phyloP scores from a whole-genome alignment of 163 green algal species.

The Volvox carteri region DNA sequence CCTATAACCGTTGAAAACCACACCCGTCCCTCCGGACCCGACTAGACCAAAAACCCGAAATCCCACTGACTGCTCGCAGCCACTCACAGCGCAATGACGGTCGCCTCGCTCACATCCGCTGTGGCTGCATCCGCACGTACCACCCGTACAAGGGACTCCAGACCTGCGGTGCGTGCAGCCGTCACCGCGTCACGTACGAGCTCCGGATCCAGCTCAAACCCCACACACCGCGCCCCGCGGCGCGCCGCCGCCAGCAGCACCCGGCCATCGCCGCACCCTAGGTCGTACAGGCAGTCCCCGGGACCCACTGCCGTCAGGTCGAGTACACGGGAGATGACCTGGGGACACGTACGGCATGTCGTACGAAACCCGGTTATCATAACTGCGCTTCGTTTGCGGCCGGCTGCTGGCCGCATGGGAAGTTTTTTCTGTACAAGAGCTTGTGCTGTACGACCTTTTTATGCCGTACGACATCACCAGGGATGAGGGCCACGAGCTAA shows the following conservation, averaged over 20 bases:
- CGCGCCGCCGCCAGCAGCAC: constrained; percentile 56
- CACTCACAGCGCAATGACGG: constrained; percentile 63
- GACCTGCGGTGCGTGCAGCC: background rate
- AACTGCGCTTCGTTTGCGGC: no score
- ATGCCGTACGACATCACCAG: no score
- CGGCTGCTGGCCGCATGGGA: no score
- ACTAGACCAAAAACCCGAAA: no score
- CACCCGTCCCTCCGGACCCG: no score
- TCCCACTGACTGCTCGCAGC: no score
- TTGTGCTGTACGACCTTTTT: no score
- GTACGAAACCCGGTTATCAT: no score
- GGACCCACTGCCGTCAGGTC: constrained; percentile 31
- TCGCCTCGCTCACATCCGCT: constrained; percentile 51
- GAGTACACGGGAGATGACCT: constrained; percentile 52
- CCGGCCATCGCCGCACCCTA: constrained; percentile 56
- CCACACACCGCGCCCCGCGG: constrained; percentile 47
- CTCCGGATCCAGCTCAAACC: constrained; percentile 59
- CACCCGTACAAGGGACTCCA: constrained; percentile 37
- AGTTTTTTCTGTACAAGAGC: no score
- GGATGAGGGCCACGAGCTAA: no score
- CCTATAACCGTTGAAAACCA: no score
- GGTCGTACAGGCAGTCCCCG: constrained; percentile 49
- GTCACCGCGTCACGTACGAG: constrained; percentile 22
- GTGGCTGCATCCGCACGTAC: constrained; percentile 48
- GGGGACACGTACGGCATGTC: no score